Percentiles rank a stretch among this genome's conserved stretches.
phyloP scores from a whole-genome alignment of 139 green algal species.

The Coelastrella sp. region DNA sequence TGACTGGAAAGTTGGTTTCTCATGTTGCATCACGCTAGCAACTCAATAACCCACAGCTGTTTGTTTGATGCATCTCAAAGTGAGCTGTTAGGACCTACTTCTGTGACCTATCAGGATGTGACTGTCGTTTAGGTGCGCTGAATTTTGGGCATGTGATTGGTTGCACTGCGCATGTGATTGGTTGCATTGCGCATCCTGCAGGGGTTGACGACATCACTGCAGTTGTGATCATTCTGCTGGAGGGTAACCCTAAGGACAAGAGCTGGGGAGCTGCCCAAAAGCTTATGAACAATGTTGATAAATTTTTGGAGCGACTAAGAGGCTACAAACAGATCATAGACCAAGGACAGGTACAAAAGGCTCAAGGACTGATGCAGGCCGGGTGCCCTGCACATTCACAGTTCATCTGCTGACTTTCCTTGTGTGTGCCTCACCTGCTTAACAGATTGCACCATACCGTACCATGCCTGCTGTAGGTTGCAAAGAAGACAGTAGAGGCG shows the following conservation, averaged over 20 bases:
- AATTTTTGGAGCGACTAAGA: slow-evolving; percentile 90
- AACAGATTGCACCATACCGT: not conserved
- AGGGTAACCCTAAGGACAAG: slow-evolving; percentile 92
- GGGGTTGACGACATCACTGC: slow-evolving; percentile 93
- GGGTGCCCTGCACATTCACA: not conserved
- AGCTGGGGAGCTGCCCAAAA: slow-evolving; percentile 86
- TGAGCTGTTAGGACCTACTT: too few species aligned
- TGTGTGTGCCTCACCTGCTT: not conserved
- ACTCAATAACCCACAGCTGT: too few species aligned
- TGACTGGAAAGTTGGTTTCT: not conserved
- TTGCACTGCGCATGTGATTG: not conserved
- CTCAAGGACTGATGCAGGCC: not conserved
- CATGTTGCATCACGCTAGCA: not conserved
- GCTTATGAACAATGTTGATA: slow-evolving; percentile 92
- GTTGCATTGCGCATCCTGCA: slow-evolving; percentile 9
- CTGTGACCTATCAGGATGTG: not conserved
- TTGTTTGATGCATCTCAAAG: too few species aligned
- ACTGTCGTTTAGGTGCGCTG: not conserved
- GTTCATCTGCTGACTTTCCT: not conserved
- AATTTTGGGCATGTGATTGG: not conserved
- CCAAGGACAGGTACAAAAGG: slow-evolving; percentile 64
- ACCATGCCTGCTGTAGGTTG: slow-evolving; percentile 40
- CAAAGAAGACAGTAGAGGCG: slow-evolving; percentile 81
- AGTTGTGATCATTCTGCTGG: slow-evolving; percentile 88
- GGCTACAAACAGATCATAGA: slow-evolving; percentile 92